A percentile compares a stretch with the other conserved stretches of the same genome.
Evolutionary conservation across 345 rosid genomes (phyloP).

Genomic region (Bruguiera parviflora): DNA sequence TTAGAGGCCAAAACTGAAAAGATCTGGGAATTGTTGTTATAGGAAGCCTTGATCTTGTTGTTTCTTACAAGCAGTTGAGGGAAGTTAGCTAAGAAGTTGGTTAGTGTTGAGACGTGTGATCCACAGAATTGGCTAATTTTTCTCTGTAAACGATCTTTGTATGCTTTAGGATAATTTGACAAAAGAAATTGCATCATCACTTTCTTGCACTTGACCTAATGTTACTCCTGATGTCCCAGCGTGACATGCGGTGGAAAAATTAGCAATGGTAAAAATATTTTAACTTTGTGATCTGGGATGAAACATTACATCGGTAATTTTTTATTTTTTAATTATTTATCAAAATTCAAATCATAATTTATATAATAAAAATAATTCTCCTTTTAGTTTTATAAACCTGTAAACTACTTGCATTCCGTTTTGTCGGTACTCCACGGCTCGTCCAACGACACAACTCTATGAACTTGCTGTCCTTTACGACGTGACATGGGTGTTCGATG

Average conservation of each 20-base stretch:
- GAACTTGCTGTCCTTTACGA: too few relatives aligned
- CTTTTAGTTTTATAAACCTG: too few relatives aligned
- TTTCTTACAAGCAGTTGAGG: slow-evolving; percentile 21
- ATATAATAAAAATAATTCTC: too few relatives aligned
- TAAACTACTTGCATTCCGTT: too few relatives aligned
- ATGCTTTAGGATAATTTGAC: slow-evolving; percentile 12
- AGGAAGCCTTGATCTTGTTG: not conserved
- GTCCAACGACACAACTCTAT: too few relatives aligned
- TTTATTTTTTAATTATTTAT: too few relatives aligned
- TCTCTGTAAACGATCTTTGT: slow-evolving; percentile 37
- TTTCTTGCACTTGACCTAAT: slow-evolving; percentile 16
- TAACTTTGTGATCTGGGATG: not conserved
- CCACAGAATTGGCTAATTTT: slow-evolving; percentile 19
- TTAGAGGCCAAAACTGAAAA: too few relatives aligned
- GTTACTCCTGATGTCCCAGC: not conserved
- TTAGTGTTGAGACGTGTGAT: slow-evolving; percentile 19
- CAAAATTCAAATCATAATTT: too few relatives aligned
- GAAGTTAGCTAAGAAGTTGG: slow-evolving; percentile 25
- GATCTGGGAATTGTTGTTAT: not conserved
- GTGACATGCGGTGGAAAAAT: not conserved
- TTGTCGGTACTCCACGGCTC: too few relatives aligned
- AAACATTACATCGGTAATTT: too few relatives aligned
- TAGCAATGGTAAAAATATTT: not conserved
- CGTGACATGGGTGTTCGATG: too few relatives aligned
- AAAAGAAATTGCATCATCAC: slow-evolving; percentile 3